A percentile compares a stretch with the other conserved stretches of the same genome.
Conservation (phyloP, 805 yeast species). For the Lipomyces kockii region DNA sequence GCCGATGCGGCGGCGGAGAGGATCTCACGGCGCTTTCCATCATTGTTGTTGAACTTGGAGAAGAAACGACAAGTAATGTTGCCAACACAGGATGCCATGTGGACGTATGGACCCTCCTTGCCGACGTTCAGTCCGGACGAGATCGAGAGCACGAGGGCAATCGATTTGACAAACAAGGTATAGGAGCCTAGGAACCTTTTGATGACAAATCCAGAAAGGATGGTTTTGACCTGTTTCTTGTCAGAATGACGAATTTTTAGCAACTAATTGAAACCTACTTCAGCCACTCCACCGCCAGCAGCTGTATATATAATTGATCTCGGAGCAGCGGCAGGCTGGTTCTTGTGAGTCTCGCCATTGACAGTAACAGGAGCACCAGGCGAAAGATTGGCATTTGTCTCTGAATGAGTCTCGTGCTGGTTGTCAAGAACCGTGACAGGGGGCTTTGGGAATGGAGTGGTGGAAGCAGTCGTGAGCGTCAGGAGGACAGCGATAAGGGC, state of each 20-base stretch:
- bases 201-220: slow-evolving; percentile 62
- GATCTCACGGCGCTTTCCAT: slow-evolving; percentile 56
- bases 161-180: slow-evolving; percentile 55
- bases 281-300: slow-evolving; percentile 65
- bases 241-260: neutral
- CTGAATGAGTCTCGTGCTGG: neutral
- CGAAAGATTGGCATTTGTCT: slow-evolving; percentile 3
- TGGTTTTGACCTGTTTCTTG: slow-evolving; percentile 51
- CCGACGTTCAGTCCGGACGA: slow-evolving; percentile 64
- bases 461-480: slow-evolving; percentile 52
- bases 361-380: slow-evolving; percentile 5
- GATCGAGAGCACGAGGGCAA: slow-evolving; percentile 56
- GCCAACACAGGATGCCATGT: slow-evolving; percentile 62
- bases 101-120: slow-evolving; percentile 68
- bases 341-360: neutral
- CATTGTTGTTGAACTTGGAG: slow-evolving; percentile 53
- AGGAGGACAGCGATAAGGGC: slow-evolving; percentile 47
- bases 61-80: slow-evolving; percentile 57
- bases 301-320: slow-evolving; percentile 53
- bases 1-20: slow-evolving; percentile 62
- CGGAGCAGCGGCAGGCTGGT: slow-evolving; percentile 5
- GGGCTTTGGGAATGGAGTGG: slow-evolving; percentile 45
- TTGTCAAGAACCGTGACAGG: neutral
- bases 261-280: slow-evolving; percentile 43
- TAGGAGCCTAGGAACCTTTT: slow-evolving; percentile 57